Base-by-base conservation (phyloP, 495 filamentous ascomycete species). In the Annulohypoxylon nitens region DNA sequence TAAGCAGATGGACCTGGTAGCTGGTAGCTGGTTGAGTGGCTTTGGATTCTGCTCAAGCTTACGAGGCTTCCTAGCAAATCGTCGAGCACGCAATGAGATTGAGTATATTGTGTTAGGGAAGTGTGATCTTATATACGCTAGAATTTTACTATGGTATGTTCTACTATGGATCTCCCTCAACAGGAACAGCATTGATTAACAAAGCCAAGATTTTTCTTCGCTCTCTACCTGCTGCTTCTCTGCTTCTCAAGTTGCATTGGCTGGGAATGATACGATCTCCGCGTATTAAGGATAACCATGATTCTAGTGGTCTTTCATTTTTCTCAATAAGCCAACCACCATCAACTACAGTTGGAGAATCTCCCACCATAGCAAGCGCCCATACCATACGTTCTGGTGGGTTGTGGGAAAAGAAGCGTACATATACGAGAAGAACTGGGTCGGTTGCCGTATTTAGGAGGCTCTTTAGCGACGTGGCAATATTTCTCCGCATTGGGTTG, bases 391-490 rank as follows among this genome's bases (percentile, higher is more conserved):
- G 25, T 16, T 18, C 11, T 16, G n/a, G 9, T 30, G 39, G 58
- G 25, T 10, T 16, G 5, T 43, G 7, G 8, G 20, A 6, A 33
- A 12, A 47, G 30, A 18, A 33, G 30, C 39, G 3, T 30, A 33
- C 14, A 37, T 25, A 61, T 47, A n/a, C 9, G 23, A n/a, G 12
- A 47, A 18, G 39, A 33, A 26, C 8, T 33, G n/a, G 58, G 37
- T 33, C 16, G 39, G 10, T 47, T 47, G 23, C 39, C 39, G 39
- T n/a, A 45, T 45, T 39, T 33, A 39, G 58, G 57, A 41, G 25
- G 9, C 20, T 41, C 53, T 33, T 18, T 61, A 39, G 20, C 39
- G 11, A 61, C 58, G 58, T 61, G 58, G 58, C 58, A 60, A 18
- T 43, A 26, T 20, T 25, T 14, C 57, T 60, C 57, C 39, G 37